Evolutionary conservation across 2,329 filamentous ascomycete species (phyloP).

Genomic region (Apiospora hydei): DNA sequence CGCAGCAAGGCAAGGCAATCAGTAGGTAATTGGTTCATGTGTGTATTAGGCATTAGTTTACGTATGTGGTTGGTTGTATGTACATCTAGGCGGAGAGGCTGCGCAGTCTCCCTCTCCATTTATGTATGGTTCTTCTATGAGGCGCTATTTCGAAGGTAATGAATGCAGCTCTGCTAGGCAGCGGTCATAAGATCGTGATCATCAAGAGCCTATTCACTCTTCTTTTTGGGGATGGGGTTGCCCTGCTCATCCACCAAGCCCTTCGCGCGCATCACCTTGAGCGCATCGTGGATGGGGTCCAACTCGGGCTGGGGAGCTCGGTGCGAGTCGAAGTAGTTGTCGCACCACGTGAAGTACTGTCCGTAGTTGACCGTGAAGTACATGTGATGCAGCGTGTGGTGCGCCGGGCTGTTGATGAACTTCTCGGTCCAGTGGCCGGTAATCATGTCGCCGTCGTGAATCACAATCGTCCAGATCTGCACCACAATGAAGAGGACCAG

Average conservation of each 20-base stretch:
- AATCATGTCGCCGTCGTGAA: conserved; percentile 58
- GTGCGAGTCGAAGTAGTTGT: conserved; percentile 53
- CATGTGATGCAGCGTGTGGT: conserved; percentile 57
- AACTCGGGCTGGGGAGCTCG: conserved; percentile 50
- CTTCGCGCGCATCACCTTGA: conserved; percentile 53
- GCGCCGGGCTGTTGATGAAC: conserved; percentile 56
- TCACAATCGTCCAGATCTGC: conserved; percentile 57
- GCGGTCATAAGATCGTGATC: conserved; percentile 16
- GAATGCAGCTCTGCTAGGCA: conserved; percentile 13
- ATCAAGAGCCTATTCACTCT: conserved; percentile 23
- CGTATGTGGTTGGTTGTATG: not conserved
- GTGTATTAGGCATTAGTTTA: conserved; percentile 10
- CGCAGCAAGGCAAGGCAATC: not conserved
- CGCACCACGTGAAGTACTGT: conserved; percentile 57
- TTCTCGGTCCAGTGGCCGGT: conserved; percentile 54
- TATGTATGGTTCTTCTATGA: conserved; percentile 15
- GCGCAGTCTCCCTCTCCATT: not conserved
- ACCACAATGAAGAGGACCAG: conserved; percentile 52
- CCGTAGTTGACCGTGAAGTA: conserved; percentile 59
- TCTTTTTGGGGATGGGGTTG: conserved; percentile 37
- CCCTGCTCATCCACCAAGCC: conserved; percentile 53
- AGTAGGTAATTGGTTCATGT: not conserved
- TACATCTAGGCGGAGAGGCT: conserved; percentile 12
- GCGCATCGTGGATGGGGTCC: conserved; percentile 52
- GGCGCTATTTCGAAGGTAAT: conserved; percentile 1